Percentiles rank a stretch among this genome's conserved stretches.
phyloP scores from a whole-genome alignment of 768 basidiomycete genomes.

The Auricularia auricula-judae region DNA sequence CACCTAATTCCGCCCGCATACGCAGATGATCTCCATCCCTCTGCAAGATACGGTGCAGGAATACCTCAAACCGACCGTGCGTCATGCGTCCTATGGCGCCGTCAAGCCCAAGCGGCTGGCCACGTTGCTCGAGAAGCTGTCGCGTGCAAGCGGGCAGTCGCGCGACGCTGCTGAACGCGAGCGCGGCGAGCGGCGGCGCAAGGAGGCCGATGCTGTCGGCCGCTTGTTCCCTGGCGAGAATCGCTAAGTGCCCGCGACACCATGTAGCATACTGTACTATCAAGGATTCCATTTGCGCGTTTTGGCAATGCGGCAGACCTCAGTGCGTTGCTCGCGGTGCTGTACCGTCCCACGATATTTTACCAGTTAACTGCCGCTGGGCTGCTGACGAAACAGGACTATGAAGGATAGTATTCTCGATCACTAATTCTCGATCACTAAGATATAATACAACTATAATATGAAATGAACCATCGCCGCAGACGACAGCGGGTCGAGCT shows the following conservation, averaged over 20 bases:
- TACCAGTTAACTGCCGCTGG: too few species aligned
- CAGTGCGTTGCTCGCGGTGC: too few species aligned
- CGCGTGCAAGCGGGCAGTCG: conserved; percentile 51
- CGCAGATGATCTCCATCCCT: conserved; percentile 43
- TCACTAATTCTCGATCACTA: too few species aligned
- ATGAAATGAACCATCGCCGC: too few species aligned
- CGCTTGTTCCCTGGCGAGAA: conserved; percentile 62
- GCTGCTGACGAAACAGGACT: too few species aligned
- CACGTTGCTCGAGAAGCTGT: conserved; percentile 67
- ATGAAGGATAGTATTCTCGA: too few species aligned
- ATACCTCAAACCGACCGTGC: conserved; percentile 61
- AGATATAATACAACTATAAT: too few species aligned
- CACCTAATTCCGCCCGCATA: conserved; percentile 7
- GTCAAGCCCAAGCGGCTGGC: conserved; percentile 67
- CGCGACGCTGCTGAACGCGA: conserved; percentile 52
- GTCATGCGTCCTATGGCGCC: conserved; percentile 51
- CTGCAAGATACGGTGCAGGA: conserved; percentile 65
- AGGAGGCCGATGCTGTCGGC: conserved; percentile 69
- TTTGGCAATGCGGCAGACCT: too few species aligned
- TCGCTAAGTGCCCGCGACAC: background rate
- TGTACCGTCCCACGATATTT: too few species aligned
- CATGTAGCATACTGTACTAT: background rate
- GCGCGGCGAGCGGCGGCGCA: conserved; percentile 57
- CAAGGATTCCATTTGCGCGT: background rate
- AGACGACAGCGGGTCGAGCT: too few species aligned